Percentiles rank a stretch among this genome's conserved stretches.
phyloP scores from a whole-genome alignment of 2,329 filamentous ascomycete species.

The Talaromyces sp. region DNA sequence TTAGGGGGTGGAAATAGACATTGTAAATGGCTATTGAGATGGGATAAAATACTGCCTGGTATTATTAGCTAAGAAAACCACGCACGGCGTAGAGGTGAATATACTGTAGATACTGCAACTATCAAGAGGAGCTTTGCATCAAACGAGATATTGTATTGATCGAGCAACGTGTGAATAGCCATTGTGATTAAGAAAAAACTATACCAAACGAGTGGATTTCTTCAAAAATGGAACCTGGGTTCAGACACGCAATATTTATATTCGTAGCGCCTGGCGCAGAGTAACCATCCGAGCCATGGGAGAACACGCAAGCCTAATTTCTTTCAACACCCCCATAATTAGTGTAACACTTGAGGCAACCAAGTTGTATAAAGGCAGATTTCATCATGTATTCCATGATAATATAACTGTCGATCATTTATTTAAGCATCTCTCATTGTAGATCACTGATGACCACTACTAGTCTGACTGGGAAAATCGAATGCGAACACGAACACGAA shows the following conservation, averaged over 20 bases:
- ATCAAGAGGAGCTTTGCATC: not conserved
- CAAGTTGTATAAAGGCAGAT: not conserved
- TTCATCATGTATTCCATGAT: not conserved
- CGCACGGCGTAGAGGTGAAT: not conserved
- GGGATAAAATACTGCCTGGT: conserved; percentile 1
- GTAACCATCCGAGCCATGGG: not conserved
- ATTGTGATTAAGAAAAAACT: not conserved
- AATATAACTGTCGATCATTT: not conserved
- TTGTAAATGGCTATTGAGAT: conserved; percentile 21
- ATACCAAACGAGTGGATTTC: not conserved
- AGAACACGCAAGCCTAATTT: not conserved
- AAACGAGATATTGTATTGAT: not conserved
- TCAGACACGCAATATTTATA: not conserved
- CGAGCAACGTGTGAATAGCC: not conserved
- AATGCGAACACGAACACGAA: not conserved
- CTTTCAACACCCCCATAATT: not conserved
- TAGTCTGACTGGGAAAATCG: not conserved
- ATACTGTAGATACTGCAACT: not conserved
- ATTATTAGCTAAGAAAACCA: not conserved
- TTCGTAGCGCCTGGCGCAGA: not conserved
- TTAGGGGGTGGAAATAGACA: conserved; percentile 26
- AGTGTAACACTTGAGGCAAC: not conserved
- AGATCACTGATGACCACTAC: not conserved
- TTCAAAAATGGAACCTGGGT: not conserved
- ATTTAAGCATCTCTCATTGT: not conserved